Evolutionary conservation across 176 grass and related monocot species (phyloP).

Genomic region (Carex myosuroides): DNA sequence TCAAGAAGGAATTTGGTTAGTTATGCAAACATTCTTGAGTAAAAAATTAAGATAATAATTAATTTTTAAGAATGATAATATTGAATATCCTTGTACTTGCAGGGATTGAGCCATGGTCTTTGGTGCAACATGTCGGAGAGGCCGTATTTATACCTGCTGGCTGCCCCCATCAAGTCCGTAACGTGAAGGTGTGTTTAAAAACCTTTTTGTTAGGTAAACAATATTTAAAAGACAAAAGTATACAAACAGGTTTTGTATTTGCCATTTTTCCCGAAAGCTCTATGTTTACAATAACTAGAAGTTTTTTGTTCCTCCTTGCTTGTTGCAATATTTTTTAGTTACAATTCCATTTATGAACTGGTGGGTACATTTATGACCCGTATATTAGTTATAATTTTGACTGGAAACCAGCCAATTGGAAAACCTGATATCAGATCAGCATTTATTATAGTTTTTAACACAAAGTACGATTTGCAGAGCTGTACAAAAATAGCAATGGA

Average conservation of each 20-base stretch:
- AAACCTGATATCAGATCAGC: not conserved
- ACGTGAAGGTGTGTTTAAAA: conserved; percentile 51
- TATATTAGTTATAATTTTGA: not conserved
- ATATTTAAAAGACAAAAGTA: not conserved
- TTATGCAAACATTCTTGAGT: not conserved
- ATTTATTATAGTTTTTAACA: not conserved
- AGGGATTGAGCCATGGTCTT: conserved; percentile 82
- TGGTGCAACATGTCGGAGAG: conserved; percentile 75
- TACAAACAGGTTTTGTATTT: not conserved
- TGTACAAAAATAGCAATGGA: conserved; percentile 82
- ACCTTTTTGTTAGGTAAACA: not conserved
- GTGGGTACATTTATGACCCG: conserved; percentile 3
- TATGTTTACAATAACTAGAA: not conserved
- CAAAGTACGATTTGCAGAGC: conserved; percentile 31
- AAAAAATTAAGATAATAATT: not conserved
- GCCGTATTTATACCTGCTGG: conserved; percentile 78
- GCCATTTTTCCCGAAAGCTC: not conserved
- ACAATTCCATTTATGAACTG: not conserved
- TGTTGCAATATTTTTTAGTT: not conserved
- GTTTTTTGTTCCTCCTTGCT: not conserved
- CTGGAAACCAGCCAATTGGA: not conserved
- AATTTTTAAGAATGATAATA: not conserved
- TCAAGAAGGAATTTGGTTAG: conserved; percentile 76
- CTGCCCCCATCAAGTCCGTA: conserved; percentile 83
- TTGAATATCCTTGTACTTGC: conserved; percentile 7